These are phyloP conservation scores for Penicillium salamii DNA, from an alignment of 495 filamentous ascomycete genomes.

Conservation along the genomic window DNA sequence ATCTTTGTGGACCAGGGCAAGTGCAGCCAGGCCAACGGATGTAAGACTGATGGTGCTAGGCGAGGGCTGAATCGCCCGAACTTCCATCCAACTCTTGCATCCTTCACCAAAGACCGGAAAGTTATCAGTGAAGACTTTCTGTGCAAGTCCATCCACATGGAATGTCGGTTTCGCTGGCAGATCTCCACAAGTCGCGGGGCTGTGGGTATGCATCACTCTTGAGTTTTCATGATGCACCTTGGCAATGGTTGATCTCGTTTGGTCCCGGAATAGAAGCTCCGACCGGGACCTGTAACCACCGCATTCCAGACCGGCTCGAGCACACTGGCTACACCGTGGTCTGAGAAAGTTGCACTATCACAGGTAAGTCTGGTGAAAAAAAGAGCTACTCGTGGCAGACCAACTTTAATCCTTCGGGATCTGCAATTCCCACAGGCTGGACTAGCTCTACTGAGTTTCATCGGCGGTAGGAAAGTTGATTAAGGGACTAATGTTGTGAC, in stretches of 20 bases:
- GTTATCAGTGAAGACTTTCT: background rate
- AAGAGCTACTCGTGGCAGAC: background rate
- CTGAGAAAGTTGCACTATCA: background rate
- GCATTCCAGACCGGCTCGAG: background rate
- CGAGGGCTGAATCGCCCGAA: background rate
- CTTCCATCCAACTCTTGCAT: background rate
- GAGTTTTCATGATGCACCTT: background rate
- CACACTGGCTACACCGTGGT: background rate
- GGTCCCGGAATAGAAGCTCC: background rate
- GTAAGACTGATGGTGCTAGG: background rate
- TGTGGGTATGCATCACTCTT: background rate
- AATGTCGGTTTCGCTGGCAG: background rate
- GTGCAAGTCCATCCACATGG: background rate
- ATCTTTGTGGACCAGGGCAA: background rate
- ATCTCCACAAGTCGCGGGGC: too few species aligned
- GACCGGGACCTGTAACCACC: background rate
- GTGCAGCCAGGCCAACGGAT: background rate
- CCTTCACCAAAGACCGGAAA: background rate
- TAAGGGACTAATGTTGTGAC: background rate
- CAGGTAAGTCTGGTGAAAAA: background rate
- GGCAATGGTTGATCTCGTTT: background rate
- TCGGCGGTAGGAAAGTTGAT: background rate
- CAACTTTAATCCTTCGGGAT: background rate
- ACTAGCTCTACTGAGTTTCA: background rate
- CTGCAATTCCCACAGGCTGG: constrained; percentile 1